Percentiles rank a stretch among this genome's conserved stretches.
Evolutionary conservation across 2,329 filamentous ascomycete genomes (phyloP).

Genomic region (Emergomyces orientalis): DNA sequence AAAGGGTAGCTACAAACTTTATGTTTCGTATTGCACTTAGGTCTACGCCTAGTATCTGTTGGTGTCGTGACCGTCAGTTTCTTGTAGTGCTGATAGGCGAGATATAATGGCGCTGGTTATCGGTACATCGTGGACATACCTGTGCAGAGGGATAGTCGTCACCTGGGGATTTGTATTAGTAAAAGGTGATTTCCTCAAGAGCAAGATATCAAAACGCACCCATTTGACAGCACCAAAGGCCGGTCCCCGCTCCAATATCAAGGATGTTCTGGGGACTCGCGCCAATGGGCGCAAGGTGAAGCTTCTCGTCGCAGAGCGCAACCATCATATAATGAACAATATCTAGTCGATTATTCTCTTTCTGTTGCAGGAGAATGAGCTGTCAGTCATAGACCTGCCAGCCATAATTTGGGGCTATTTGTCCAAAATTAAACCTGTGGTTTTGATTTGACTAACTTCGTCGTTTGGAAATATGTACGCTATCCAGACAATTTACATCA

Average conservation of each 20-base stretch:
- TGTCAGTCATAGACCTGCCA: neutral
- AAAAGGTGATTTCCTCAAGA: too few species aligned
- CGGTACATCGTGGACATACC: conserved; percentile 7
- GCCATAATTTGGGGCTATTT: neutral
- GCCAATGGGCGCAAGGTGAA: conserved; percentile 24
- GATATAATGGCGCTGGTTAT: neutral
- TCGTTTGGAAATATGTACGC: conserved; percentile 30
- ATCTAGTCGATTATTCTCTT: conserved; percentile 30
- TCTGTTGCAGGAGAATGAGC: neutral
- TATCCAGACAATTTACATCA: neutral
- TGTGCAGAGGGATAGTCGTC: conserved; percentile 17
- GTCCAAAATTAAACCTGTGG: neutral
- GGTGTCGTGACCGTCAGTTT: conserved; percentile 12
- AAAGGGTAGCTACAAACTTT: conserved; percentile 1
- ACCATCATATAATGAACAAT: conserved; percentile 29
- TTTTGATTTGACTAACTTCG: conserved; percentile 15
- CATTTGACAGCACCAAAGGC: conserved; percentile 24
- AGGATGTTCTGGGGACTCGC: conserved; percentile 16
- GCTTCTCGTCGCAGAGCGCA: conserved; percentile 20
- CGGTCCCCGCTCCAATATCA: conserved; percentile 26
- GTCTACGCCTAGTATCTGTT: conserved; percentile 6
- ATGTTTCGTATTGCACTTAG: conserved; percentile 5
- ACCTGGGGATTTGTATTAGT: conserved; percentile 11
- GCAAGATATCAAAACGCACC: conserved; percentile 17
- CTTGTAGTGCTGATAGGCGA: neutral